phyloP scores from a whole-genome alignment of 305 asterid species.

The Fraxinus sp. region DNA sequence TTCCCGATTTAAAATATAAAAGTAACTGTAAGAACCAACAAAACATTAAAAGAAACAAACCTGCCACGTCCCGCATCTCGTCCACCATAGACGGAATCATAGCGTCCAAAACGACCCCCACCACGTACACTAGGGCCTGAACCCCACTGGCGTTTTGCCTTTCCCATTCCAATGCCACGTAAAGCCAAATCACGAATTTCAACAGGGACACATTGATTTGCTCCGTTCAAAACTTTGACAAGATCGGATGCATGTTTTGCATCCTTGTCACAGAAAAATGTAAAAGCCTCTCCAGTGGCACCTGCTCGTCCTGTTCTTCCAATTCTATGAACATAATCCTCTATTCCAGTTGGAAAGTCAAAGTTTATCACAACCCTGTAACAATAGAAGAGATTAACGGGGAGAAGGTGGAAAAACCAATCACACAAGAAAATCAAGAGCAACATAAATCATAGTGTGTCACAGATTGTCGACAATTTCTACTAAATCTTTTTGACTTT shows the following conservation, averaged over 20 bases:
- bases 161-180: slow-evolving; percentile 85
- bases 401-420: not conserved
- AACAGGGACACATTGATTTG: slow-evolving; percentile 71
- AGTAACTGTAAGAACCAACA: not conserved
- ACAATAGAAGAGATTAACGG: not conserved
- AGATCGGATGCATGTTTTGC: slow-evolving; percentile 83
- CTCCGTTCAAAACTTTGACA: slow-evolving; percentile 82
- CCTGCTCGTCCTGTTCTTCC: slow-evolving; percentile 99
- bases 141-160: slow-evolving; percentile 65
- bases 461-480: not conserved
- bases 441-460: not conserved
- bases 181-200: slow-evolving; percentile 76
- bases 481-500: not conserved
- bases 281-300: slow-evolving; percentile 84
- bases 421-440: not conserved
- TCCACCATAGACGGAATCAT: slow-evolving; percentile 46
- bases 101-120: slow-evolving; percentile 61
- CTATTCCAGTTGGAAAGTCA: slow-evolving; percentile 93
- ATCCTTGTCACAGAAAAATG: slow-evolving; percentile 81
- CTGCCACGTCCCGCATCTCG: slow-evolving; percentile 61
- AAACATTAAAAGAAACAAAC: slow-evolving; percentile 24
- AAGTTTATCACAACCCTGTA: slow-evolving; percentile 85
- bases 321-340: slow-evolving; percentile 96
- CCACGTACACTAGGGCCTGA: slow-evolving; percentile 60
- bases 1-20: not conserved